A percentile compares a stretch with the other conserved stretches of the same genome.
phyloP scores from a whole-genome alignment of 2,329 filamentous ascomycete species.

The Mycocentrospora acerina region DNA sequence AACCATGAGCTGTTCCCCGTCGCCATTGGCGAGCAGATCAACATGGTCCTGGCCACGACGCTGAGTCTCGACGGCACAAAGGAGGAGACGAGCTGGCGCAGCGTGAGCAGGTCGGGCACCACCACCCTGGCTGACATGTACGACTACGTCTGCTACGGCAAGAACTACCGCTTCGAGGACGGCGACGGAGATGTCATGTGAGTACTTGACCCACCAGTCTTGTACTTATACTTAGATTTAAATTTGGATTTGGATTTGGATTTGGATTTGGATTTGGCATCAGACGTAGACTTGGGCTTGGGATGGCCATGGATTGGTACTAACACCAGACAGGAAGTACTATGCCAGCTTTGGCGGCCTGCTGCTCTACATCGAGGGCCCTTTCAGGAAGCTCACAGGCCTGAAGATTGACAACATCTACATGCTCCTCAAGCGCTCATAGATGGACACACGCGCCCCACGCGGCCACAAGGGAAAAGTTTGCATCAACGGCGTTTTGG shows the following conservation, averaged over 20 bases:
- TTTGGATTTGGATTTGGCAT: too few species aligned
- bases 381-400: slow-evolving; percentile 91
- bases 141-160: slow-evolving; percentile 86
- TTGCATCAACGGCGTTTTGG: slow-evolving; percentile 38
- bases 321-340: slow-evolving; percentile 67
- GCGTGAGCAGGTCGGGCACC: slow-evolving; percentile 51
- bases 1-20: slow-evolving; percentile 91
- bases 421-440: slow-evolving; percentile 85
- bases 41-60: slow-evolving; percentile 80
- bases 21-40: slow-evolving; percentile 70
- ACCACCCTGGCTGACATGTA: slow-evolving; percentile 71
- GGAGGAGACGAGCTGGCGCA: slow-evolving; percentile 66
- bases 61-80: slow-evolving; percentile 78
- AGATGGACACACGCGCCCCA: slow-evolving; percentile 1
- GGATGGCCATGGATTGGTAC: slow-evolving; percentile 11
- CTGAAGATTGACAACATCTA: slow-evolving; percentile 93
- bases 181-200: slow-evolving; percentile 83
- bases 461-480: slow-evolving; percentile 9
- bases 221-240: too few species aligned
- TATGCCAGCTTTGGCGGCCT: slow-evolving; percentile 94
- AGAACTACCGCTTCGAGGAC: slow-evolving; percentile 87
- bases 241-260: too few species aligned
- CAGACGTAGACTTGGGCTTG: too few species aligned
- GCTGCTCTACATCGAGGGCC: slow-evolving; percentile 86
- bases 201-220: too few species aligned